These are phyloP conservation scores for Rutstroemia sydowiana DNA, from an alignment of 2,329 filamentous ascomycete species.

Conservation along the genomic window DNA sequence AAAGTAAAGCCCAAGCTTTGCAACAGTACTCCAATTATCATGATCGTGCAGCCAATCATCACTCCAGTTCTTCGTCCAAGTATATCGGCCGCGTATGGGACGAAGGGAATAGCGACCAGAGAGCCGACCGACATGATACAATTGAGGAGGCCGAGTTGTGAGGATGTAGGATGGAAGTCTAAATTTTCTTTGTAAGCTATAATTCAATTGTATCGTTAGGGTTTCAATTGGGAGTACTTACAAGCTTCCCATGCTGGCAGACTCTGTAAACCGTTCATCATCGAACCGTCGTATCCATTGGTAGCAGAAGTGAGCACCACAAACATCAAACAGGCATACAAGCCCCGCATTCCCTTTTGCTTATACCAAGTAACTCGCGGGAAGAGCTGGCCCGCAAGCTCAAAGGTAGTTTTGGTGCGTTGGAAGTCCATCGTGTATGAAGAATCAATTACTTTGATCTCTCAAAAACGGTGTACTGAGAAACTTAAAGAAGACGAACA, in stretches of 20 bases:
- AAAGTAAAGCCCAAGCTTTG: slow-evolving; percentile 34
- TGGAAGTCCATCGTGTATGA: slow-evolving; percentile 14
- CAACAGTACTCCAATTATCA: slow-evolving; percentile 39
- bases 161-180: slow-evolving; percentile 29
- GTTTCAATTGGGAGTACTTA: slow-evolving; percentile 36
- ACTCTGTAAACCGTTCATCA: slow-evolving; percentile 41
- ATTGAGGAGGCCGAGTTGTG: slow-evolving; percentile 37
- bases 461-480: no score
- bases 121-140: slow-evolving; percentile 43
- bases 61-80: slow-evolving; percentile 40
- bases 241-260: slow-evolving; percentile 39
- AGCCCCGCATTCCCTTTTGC: slow-evolving; percentile 47
- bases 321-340: slow-evolving; percentile 41
- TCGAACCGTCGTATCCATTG: slow-evolving; percentile 36
- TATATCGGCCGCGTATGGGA: slow-evolving; percentile 41
- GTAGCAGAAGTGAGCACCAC: slow-evolving; percentile 39
- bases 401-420: slow-evolving; percentile 23
- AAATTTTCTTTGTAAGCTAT: slow-evolving; percentile 25
- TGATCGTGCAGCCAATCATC: slow-evolving; percentile 39
- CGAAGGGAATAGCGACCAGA: slow-evolving; percentile 39
- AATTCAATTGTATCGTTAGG: slow-evolving; percentile 29
- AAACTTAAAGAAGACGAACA: no score
- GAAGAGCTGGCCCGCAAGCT: slow-evolving; percentile 27
- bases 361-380: slow-evolving; percentile 41
- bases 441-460: no score